Base-by-base conservation (phyloP, 768 basidiomycete species). In the Melanogaster broomeanus region DNA sequence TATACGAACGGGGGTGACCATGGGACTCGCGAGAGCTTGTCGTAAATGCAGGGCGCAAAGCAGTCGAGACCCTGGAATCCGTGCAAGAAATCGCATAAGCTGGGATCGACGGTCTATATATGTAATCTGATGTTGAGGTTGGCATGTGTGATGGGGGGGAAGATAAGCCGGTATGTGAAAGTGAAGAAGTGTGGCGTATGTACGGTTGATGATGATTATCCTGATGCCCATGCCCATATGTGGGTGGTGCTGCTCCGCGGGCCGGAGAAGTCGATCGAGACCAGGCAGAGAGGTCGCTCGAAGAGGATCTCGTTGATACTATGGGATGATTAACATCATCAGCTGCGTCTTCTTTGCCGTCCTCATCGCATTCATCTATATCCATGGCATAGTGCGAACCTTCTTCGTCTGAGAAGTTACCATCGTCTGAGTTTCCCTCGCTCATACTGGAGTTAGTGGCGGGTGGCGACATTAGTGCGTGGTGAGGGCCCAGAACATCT, bases 1-100 rank as follows among this genome's bases (percentile, higher is more conserved):
- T n/a, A 11, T 37, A 19, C n/a, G 35, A 37, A 37, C 35, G 35
- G n/a, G 35, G 16, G 16, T 37, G 35, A 19, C 31, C 31, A 31
- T 31, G 31, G 31, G 35, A 37, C 35, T 37, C 35, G 35, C 35
- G 35, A 19, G 35, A 7, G 6, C 12, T 11, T 31, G 31, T 31
- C 44, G 68, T 63, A 60, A 68, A 68, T 28, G 67, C 67, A 24
- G 67, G 67, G 6, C 67, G 64, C 42, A 70, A 50, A 4, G 68
- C 68, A 2, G 67, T 68, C 48, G 68, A 70, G n/a, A 70, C 67
- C 58, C 60, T 57, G 18, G 66, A 58, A 55, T 68, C 67, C 7
- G 67, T 68, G 11, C 66, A 68, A 9, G 66, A 68, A 21, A 68
- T 56, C 9, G 66, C 66, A 48, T 68, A 68, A 3, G 68, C 66